Evolutionary conservation across 140 eudicot species (phyloP), one percentile per base, ranked within the genome.

Genomic region (Senecio squalidus): DNA sequence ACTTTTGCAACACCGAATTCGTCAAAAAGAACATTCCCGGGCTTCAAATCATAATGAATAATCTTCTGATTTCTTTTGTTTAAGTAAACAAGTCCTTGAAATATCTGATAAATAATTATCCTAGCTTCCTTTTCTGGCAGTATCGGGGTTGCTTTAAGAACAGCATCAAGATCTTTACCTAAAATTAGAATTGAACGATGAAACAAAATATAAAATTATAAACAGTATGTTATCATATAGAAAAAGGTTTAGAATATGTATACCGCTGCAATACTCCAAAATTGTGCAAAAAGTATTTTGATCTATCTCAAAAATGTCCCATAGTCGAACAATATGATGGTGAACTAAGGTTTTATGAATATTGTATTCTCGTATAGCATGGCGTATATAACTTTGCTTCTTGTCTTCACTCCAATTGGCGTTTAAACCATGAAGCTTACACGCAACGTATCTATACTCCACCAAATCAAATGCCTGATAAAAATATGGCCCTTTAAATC

Each of bases 101-200:
- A 91, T 73, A 91, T 87, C 80, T 91, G 98, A 67, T 70, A 81
- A 61, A 91, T 81, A 34, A 91, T 84, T 70, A 84, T 84, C 77
- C 98, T 74, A 20, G 96, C 98, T 82, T 91, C 98, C 53, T 77
- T 87, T 72, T 91, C 98, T 62, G 94, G 96, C 60, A 91, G 66
- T 58, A 84, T 18, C 4, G 98, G 96, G 6, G 94, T 78, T 49
- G 84, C 77, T 69, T 91, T 91, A 41, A 91, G 96, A 68, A 91
- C 96, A 29, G 84, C 98, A 81, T 91, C 98, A 17, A 91, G 96
- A 71, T 91, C 98, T 78, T 91, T 91, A 55, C 98, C 98, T 91
- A 78, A 11, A 51, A 39, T 11, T 1, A 67, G 22, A 61, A 21
- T n/a, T 17, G 16, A 66, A 60, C 14, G 52, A 55, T 36, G 18